Base-by-base conservation (phyloP, 108 stramenopile genomes). In the Pinguiococcus pyrenoidosus region DNA sequence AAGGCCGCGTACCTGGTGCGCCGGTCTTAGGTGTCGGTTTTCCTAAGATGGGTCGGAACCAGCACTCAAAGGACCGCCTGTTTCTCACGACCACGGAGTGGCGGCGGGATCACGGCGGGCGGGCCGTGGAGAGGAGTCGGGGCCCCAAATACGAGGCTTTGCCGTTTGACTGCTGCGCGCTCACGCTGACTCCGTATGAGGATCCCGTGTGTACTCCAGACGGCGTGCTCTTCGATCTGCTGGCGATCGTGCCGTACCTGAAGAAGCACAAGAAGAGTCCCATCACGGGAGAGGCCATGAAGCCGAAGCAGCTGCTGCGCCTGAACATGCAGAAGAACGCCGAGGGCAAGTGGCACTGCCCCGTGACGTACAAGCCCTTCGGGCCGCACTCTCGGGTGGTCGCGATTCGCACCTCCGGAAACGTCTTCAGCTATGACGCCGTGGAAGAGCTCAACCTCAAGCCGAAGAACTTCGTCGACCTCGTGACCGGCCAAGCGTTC, bases 101-200 rank as follows among this genome's bases (percentile, higher is more conserved):
- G 1, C 16, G 39, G 17, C 16, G n/a, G n/a, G 39, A 18, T 18
- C 16, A 4, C 18, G 10, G 1, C 39, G 8, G 8, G 17, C 1
- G 18, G 13, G 22, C 22, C 10, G 7, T 29, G 20, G 21, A 23
- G 29, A 10, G 13, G 8, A 22, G 30, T 16, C 30, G 26, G 29
- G 38, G 51, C 9, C 36, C 27, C 13, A 18, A 44, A 4, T 42
- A 35, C 4, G 27, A 58, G 27, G 55, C 78, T 0, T 59, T 97
- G 13, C 85, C 90, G 29, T 97, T 97, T 55, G 71, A 85, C 61
- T 88, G 86, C 69, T 97, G 95, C 56, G 95, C 95, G 5, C 72
- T 97, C 32, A 82, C 81, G 18, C 64, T 94, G 41, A 71, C 61
- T 7, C 87, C 90, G 17, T 93, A 52, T 32, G 65, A 66, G 48